Evolutionary conservation across 805 yeast genomes (phyloP).

Genomic region (Candida berthetii): DNA sequence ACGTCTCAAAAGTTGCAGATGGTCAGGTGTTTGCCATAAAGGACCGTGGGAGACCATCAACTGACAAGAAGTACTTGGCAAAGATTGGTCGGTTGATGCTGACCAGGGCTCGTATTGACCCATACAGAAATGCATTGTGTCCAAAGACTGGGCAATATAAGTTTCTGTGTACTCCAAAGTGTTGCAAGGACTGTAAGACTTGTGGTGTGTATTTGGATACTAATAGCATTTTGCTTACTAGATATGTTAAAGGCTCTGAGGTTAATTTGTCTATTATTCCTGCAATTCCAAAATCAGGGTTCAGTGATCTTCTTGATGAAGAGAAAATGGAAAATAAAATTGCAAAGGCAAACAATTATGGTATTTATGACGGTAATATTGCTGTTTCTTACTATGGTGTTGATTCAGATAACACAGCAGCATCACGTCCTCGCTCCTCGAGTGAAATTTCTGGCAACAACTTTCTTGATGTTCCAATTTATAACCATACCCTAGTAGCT

Average conservation of each 20-base stretch:
- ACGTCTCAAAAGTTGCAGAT: not conserved
- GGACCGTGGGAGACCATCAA: slow-evolving; percentile 2
- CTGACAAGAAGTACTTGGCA: not conserved
- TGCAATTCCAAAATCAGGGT: not conserved
- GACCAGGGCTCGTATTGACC: not conserved
- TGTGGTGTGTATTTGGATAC: not conserved
- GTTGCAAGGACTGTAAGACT: not conserved
- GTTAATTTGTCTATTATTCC: not conserved
- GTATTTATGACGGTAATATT: too few species aligned
- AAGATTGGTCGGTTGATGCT: not conserved
- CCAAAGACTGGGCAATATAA: not conserved
- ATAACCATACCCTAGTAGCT: not conserved
- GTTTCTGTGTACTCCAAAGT: not conserved
- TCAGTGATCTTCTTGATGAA: not conserved
- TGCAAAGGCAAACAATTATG: too few species aligned
- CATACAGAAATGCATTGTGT: not conserved
- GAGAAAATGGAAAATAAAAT: too few species aligned
- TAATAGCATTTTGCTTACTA: not conserved
- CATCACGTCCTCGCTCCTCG: too few species aligned
- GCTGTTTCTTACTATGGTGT: too few species aligned
- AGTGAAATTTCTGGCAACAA: too few species aligned
- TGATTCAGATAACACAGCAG: too few species aligned
- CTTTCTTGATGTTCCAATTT: too few species aligned
- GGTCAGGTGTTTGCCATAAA: not conserved
- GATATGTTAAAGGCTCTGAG: not conserved